A percentile compares a stretch with the other conserved stretches of the same genome.
phyloP scores from a whole-genome alignment of 345 rosid species.

The Euphorbia peplus region DNA sequence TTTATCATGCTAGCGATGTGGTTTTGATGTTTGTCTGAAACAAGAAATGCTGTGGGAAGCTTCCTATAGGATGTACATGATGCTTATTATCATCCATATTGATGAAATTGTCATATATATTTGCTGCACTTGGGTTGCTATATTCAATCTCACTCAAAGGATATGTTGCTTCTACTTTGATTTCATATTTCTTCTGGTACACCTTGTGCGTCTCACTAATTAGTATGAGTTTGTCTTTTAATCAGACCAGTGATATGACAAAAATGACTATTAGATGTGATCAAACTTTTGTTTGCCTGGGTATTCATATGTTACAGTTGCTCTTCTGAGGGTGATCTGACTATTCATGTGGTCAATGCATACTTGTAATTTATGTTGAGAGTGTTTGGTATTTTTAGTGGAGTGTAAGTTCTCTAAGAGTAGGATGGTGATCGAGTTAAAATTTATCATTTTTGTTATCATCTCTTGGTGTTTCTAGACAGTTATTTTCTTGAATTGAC shows the following conservation, averaged over 20 bases:
- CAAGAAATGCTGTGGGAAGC: neutral
- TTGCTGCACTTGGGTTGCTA: neutral
- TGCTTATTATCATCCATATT: neutral
- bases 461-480: neutral
- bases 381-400: neutral
- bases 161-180: neutral
- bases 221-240: neutral
- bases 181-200: too few species aligned
- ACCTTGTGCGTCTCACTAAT: neutral
- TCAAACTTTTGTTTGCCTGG: neutral
- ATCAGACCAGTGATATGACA: neutral
- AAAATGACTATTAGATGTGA: neutral
- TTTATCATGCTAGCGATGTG: too few species aligned
- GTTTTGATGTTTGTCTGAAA: neutral
- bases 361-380: neutral
- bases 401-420: neutral
- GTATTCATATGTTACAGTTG: neutral
- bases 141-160: neutral
- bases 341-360: neutral
- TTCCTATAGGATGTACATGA: neutral
- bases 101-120: neutral
- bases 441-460: neutral
- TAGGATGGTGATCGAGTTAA: neutral
- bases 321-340: neutral
- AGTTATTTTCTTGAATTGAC: constrained; percentile 2